Evolutionary conservation across 768 basidiomycete species (phyloP).

Genomic region (Pulveroboletus sp.): DNA sequence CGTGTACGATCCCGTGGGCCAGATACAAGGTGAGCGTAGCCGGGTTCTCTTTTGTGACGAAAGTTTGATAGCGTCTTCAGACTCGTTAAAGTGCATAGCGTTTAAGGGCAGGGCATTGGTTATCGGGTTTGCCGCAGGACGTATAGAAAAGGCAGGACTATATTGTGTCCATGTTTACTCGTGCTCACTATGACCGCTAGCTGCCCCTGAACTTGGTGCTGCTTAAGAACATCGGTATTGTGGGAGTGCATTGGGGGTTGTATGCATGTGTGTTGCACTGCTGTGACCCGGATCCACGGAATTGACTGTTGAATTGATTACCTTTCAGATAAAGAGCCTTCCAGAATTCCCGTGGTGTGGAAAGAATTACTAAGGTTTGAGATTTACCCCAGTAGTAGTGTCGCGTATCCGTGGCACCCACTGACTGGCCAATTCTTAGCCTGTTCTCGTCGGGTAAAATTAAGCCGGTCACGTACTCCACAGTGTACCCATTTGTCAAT

Average conservation of each 20-base stretch:
- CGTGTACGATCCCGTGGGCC: constrained; percentile 84
- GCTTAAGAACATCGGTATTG: constrained; percentile 80
- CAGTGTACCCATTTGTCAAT: constrained; percentile 65
- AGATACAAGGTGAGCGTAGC: constrained; percentile 53
- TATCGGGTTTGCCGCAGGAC: constrained; percentile 60
- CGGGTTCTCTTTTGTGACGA: neutral
- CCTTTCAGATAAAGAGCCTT: constrained; percentile 58
- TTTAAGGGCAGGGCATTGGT: constrained; percentile 93
- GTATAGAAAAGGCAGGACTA: constrained; percentile 18
- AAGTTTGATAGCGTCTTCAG: constrained; percentile 35
- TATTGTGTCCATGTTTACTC: neutral
- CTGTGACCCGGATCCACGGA: neutral
- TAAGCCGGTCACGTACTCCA: constrained; percentile 68
- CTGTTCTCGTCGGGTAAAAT: constrained; percentile 65
- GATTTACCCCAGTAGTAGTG: neutral
- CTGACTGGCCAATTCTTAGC: constrained; percentile 34
- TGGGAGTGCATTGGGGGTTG: constrained; percentile 88
- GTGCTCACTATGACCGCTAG: constrained; percentile 35
- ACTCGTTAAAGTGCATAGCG: constrained; percentile 86
- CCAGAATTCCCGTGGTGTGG: constrained; percentile 69
- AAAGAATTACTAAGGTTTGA: constrained; percentile 61
- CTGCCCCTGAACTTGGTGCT: constrained; percentile 81
- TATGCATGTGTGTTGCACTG: constrained; percentile 54
- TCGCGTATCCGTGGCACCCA: neutral
- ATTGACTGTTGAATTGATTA: neutral